Evolutionary conservation across 345 rosid species (phyloP), one percentile per base, ranked within the genome.

Genomic region (Alliaria petiolata): DNA sequence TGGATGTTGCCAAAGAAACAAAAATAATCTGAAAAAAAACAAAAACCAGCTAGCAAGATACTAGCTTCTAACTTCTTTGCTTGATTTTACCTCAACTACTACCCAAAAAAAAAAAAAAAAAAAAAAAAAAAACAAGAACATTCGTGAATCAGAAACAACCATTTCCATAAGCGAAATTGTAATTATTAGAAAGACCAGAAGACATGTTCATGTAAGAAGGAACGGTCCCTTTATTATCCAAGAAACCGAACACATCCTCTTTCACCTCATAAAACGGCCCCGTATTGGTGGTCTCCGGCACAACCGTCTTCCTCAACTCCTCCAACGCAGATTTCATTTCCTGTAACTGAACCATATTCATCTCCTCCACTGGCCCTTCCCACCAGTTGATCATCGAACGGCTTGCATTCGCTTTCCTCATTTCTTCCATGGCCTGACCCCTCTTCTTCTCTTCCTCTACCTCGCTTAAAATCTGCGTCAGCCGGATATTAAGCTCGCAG

Each of bases 241-340:
- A 45, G 17, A 72, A 72, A 72, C 65, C 71, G n/a, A 55, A 73
- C 16, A 64, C 59, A 49, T 73, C 71, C 3, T 65, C 66, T 46
- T 56, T 73, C 13, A 46, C 59, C 7, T 56, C 51, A 33, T 10
- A 45, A 55, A 43, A 63, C 0, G 64, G 33, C 0, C 16, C 5
- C 38, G 35, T 72, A 44, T 16, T n/a, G n/a, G n/a, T 25, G 2
- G 28, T 47, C n/a, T 64, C 69, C 16, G 28, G 25, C 33, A 55
- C 31, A 35, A 72, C 33, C 3, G 49, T 31, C 51, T 73, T 73
- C 35, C 34, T 46, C 60, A 73, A 56, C 11, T 73, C 66, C 9
- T 45, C 71, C 25, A 73, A 26, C 0, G 59, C 71, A 46, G 5
- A 36, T 65, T 65, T 73, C 71, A 73, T 65, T 47, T 73, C 71